These are phyloP conservation scores for Tetrahymena malaccensis DNA, from an alignment of 73 alveolate genomes.

Conservation along the genomic window DNA sequence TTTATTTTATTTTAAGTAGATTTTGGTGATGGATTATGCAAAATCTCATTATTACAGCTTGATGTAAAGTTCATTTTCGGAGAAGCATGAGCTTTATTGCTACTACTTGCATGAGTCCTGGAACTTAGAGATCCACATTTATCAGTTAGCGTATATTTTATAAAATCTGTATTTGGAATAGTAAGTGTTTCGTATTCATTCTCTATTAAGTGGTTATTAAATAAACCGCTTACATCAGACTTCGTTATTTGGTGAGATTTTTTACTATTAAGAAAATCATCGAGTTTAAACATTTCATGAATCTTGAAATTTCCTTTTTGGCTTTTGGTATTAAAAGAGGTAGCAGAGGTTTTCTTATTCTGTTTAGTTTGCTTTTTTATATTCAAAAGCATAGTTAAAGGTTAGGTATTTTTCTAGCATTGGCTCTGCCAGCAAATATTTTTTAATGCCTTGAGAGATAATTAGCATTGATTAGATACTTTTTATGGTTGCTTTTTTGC, in stretches of 20 bases:
- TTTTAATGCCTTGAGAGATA: not conserved
- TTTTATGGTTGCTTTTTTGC: not conserved
- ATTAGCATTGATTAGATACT: not conserved
- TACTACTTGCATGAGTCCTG: not conserved
- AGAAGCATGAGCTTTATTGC: not conserved
- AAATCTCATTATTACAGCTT: not conserved
- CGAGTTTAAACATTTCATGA: not conserved
- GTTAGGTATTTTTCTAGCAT: not conserved
- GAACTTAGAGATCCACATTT: not conserved
- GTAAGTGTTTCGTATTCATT: not conserved
- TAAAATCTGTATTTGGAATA: not conserved
- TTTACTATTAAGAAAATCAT: not conserved
- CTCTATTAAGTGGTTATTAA: not conserved
- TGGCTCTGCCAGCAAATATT: not conserved
- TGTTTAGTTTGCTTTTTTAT: not conserved
- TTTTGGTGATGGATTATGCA: not conserved
- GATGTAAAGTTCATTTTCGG: not conserved
- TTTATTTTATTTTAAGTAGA: not conserved
- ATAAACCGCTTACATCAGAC: not conserved
- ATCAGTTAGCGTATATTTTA: not conserved
- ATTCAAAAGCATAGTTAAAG: not conserved
- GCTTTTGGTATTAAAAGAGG: not conserved
- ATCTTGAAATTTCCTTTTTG: not conserved
- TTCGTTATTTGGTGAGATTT: not conserved
- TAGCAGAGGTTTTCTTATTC: not conserved